Base-by-base conservation (phyloP, 1,284 basidiomycete genomes). In the Ceratobasidium theobromae region DNA sequence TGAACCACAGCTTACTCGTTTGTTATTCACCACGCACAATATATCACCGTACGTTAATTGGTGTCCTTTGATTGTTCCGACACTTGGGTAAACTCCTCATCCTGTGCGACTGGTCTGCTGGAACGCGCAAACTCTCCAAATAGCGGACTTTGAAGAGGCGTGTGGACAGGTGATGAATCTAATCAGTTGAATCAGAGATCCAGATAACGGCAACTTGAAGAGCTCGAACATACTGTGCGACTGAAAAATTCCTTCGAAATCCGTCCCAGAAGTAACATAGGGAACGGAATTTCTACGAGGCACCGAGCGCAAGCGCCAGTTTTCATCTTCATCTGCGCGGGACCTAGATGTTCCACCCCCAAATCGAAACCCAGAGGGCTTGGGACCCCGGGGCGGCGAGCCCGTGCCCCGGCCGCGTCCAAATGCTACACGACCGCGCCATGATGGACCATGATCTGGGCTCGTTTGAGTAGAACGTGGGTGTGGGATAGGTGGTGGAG, bases 81-180 rank as follows among this genome's bases (percentile, higher is more conserved):
- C 28, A 32, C 41, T 65, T 53, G 62, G 62, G 62, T 65, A 65
- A 41, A 41, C 49, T 65, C 62, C 18, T 65, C 62, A 30, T 53
- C 51, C 40, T 53, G 62, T 11, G 62, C 32, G 40, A 40, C 27
- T 30, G 28, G 28, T 35, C 38, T 41, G 38, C 30, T 32, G 35
- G 51, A 28, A 21, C 6, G 62, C 38, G 21, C 16, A 16, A 65
- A 65, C 62, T 65, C 62, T 65, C 62, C 62, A 46, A 53, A 16
- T 9, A 46, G 51, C 51, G 62, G 62, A 53, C 49, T 65, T 33
- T 53, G 51, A 41, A 52, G 62, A 53, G 62, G 62, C 40, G 62
- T 65, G 40, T 32, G 62, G 21, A 46, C 49, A 33, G 62, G 62
- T 14, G 49, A 53, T 18, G 62, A 65, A 65, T 65, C 62, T 65